A percentile compares a stretch with the other conserved stretches of the same genome.
Conservation (phyloP, 306 rosid species). For the Mimosa bimucronata region DNA sequence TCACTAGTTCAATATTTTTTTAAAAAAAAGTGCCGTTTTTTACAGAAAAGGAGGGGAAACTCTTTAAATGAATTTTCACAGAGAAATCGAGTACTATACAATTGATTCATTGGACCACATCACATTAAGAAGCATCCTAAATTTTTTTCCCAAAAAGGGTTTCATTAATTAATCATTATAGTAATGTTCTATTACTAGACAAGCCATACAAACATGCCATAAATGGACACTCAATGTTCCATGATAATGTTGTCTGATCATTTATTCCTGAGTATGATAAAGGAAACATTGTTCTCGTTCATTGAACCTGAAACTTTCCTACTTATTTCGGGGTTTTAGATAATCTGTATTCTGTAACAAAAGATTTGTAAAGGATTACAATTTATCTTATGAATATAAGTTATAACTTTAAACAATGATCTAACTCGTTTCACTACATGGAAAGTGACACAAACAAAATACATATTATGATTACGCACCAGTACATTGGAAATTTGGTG, state of each 20-base stretch:
- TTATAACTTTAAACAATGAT: background rate
- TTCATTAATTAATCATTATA: background rate
- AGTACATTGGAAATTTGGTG: background rate
- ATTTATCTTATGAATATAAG: background rate
- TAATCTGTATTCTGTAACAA: background rate
- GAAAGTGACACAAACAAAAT: background rate
- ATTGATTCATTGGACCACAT: background rate
- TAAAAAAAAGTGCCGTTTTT: background rate
- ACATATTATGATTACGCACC: background rate
- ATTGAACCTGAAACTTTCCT: background rate
- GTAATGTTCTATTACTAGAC: background rate
- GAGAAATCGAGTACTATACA: background rate
- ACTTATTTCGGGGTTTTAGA: background rate
- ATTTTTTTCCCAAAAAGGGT: background rate
- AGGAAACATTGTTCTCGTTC: background rate
- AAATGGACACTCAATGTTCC: background rate
- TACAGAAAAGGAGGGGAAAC: background rate
- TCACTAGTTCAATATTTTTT: background rate
- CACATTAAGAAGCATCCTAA: background rate
- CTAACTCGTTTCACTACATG: background rate
- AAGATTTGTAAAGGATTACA: background rate
- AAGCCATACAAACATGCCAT: background rate
- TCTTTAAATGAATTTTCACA: background rate
- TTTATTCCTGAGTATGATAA: background rate
- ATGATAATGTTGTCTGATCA: background rate